phyloP scores from a whole-genome alignment of 495 filamentous ascomycete species.

The Podospora pseudoanserina region DNA sequence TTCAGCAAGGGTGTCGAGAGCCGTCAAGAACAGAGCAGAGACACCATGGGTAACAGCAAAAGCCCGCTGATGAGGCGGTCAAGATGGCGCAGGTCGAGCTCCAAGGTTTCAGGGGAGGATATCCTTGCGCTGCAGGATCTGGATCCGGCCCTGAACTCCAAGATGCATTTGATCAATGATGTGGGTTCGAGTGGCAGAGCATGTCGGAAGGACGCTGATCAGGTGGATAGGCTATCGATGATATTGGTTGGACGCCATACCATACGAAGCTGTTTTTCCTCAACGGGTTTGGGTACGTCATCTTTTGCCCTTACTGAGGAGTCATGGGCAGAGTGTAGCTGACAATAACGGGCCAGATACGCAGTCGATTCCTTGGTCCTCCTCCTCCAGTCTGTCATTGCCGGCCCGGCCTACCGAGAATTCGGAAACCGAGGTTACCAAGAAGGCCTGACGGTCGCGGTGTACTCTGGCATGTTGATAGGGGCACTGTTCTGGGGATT shows the following conservation, averaged over 20 bases:
- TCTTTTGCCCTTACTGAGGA: not conserved
- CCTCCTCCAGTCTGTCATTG: slow-evolving; percentile 64
- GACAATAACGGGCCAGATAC: slow-evolving; percentile 42
- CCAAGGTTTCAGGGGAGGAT: slow-evolving; percentile 31
- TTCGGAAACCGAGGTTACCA: slow-evolving; percentile 51
- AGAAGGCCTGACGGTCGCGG: slow-evolving; percentile 58
- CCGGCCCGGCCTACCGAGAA: slow-evolving; percentile 53
- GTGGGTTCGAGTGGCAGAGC: not conserved
- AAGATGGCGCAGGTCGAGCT: not conserved
- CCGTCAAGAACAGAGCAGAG: not conserved
- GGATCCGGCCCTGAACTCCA: slow-evolving; percentile 56
- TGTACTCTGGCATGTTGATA: slow-evolving; percentile 65
- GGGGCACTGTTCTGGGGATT: slow-evolving; percentile 82
- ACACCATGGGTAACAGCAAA: not conserved
- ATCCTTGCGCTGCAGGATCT: slow-evolving; percentile 49
- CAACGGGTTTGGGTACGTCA: slow-evolving; percentile 61
- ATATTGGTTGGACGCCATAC: slow-evolving; percentile 66
- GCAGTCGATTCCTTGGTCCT: slow-evolving; percentile 67
- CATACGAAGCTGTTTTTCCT: slow-evolving; percentile 65
- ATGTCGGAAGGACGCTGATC: slow-evolving; percentile 55
- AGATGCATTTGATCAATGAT: not conserved
- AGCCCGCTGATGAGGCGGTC: not conserved
- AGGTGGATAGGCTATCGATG: slow-evolving; percentile 61
- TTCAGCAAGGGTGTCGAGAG: not conserved
- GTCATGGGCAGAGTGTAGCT: not conserved